These are phyloP conservation scores for Hypomontagnella monticulosa DNA, from an alignment of 495 filamentous ascomycete species.

Conservation along the genomic window DNA sequence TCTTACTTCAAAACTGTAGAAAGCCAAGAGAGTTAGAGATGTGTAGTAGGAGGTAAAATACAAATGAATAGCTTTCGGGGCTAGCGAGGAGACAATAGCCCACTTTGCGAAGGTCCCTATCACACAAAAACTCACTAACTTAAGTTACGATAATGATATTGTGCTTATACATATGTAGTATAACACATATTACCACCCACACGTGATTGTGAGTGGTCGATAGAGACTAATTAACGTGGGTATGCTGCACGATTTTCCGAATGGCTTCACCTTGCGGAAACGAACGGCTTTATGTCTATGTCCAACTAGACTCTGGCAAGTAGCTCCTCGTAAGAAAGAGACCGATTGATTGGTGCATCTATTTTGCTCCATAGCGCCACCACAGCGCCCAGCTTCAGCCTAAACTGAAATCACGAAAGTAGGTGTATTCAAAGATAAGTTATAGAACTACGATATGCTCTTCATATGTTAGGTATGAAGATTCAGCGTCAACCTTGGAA, in stretches of 20 bases:
- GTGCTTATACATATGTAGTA: too few relatives aligned
- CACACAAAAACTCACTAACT: not conserved
- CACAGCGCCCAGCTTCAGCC: too few relatives aligned
- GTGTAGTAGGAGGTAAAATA: not conserved
- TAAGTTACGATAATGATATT: not conserved
- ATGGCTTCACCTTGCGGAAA: not conserved
- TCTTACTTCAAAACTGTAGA: not conserved
- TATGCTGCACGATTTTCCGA: constrained; percentile 3
- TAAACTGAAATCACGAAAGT: too few relatives aligned
- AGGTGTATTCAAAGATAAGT: too few relatives aligned
- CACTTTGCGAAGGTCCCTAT: not conserved
- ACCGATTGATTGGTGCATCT: not conserved
- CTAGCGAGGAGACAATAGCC: not conserved
- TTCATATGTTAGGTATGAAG: too few relatives aligned
- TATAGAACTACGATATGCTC: too few relatives aligned
- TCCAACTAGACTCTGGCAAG: too few relatives aligned
- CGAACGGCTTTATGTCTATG: not conserved
- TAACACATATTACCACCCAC: too few relatives aligned
- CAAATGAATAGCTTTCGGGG: not conserved
- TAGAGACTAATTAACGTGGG: not conserved
- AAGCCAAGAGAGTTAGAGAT: not conserved
- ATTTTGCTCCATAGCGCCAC: not conserved
- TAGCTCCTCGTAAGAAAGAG: not conserved
- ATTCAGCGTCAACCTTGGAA: too few relatives aligned
- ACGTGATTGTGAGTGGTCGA: not conserved